Percentiles rank a stretch among this genome's conserved stretches.
phyloP scores from a whole-genome alignment of 306 rosid genomes.

The Dalbergia cultrata region DNA sequence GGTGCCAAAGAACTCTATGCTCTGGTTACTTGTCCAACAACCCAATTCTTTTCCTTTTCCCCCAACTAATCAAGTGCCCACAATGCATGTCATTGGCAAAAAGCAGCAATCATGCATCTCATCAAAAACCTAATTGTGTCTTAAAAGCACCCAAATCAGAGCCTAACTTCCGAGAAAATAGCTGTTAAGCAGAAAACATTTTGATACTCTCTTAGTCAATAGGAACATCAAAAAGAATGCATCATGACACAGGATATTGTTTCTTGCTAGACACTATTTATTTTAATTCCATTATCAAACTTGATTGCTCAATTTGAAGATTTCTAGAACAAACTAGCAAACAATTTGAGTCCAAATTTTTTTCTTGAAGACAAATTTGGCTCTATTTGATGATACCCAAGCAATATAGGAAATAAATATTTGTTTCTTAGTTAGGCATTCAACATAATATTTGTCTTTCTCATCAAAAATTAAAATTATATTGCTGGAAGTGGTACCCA shows the following conservation, averaged over 20 bases:
- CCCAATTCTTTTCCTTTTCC: not conserved
- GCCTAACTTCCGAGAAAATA: not conserved
- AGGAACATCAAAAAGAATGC: not conserved
- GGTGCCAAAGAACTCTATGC: not conserved
- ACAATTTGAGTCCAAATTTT: constrained; percentile 14
- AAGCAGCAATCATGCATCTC: not conserved
- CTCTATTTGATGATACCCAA: constrained; percentile 29
- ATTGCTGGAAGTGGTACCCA: constrained; percentile 10
- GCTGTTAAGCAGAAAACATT: no score
- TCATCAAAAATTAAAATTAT: constrained; percentile 26
- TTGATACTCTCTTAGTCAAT: not conserved
- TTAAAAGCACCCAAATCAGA: not conserved
- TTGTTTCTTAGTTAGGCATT: not conserved
- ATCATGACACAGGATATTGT: not conserved
- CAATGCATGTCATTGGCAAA: not conserved
- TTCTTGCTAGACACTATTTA: not conserved
- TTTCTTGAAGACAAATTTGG: not conserved
- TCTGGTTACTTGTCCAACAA: not conserved
- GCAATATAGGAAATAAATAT: constrained; percentile 23
- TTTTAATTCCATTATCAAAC: not conserved
- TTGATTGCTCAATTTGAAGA: constrained; percentile 7
- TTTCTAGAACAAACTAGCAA: not conserved
- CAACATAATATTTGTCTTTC: constrained; percentile 16
- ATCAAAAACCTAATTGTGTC: not conserved
- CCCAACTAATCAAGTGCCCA: not conserved